Evolutionary conservation across 495 filamentous ascomycete genomes (phyloP).

Genomic region (Talaromyces nanjingensis): DNA sequence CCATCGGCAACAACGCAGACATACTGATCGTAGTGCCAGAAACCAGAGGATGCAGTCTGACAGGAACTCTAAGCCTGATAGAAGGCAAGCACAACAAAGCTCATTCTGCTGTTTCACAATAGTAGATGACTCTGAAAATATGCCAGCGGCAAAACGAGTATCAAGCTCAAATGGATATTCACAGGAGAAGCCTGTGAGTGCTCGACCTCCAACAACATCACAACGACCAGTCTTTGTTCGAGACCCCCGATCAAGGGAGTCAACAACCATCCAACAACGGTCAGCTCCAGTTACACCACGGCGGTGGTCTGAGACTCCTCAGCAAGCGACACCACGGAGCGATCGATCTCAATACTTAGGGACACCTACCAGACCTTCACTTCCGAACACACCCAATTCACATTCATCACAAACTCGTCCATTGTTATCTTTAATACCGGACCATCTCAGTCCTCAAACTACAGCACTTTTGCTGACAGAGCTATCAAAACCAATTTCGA

Average conservation of each 20-base stretch:
- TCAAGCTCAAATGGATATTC: not conserved
- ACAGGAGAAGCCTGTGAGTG: not conserved
- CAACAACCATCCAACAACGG: constrained; percentile 1
- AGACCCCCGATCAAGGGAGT: not conserved
- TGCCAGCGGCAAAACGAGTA: constrained; percentile 1
- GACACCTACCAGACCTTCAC: constrained; percentile 14
- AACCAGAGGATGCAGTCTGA: constrained; percentile 20
- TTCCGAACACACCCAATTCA: constrained; percentile 19
- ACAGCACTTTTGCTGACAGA: constrained; percentile 63
- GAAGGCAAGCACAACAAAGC: constrained; percentile 12
- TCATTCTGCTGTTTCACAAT: constrained; percentile 35
- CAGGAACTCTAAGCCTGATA: constrained; percentile 16
- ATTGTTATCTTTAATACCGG: constrained; percentile 61
- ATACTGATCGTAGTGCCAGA: constrained; percentile 4
- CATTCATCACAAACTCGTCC: constrained; percentile 39
- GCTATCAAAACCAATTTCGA: constrained; percentile 74
- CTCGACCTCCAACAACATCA: not conserved
- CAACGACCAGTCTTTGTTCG: constrained; percentile 9
- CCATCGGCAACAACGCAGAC: constrained; percentile 9
- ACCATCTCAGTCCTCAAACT: constrained; percentile 52
- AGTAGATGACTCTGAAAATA: constrained; percentile 12
- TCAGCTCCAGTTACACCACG: constrained; percentile 3
- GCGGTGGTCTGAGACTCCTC: constrained; percentile 11
- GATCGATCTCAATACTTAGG: constrained; percentile 10
- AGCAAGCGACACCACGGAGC: constrained; percentile 9